Evolutionary conservation across 768 basidiomycete genomes (phyloP).

Genomic region (Leccinum obscurum): DNA sequence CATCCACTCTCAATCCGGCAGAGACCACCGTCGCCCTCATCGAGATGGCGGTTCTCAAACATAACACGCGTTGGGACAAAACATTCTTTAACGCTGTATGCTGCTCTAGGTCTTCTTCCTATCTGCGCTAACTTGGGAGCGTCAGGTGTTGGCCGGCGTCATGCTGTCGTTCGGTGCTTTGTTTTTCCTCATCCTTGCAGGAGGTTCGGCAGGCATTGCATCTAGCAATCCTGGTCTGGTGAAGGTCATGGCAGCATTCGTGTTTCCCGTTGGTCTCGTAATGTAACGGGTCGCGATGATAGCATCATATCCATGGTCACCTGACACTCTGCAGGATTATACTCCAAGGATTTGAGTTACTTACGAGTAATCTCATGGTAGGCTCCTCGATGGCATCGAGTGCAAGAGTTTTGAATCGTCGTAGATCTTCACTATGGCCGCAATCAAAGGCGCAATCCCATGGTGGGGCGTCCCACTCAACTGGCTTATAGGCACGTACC

Average conservation of each 20-base stretch:
- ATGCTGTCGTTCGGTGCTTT: conserved; percentile 79
- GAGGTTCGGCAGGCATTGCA: conserved; percentile 54
- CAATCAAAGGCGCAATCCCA: conserved; percentile 58
- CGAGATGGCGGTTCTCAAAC: conserved; percentile 58
- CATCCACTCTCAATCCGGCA: conserved; percentile 56
- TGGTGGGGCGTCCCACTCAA: conserved; percentile 71
- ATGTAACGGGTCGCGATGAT: conserved; percentile 46
- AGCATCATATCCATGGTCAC: not conserved
- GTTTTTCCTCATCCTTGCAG: conserved; percentile 57
- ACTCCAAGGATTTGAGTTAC: conserved; percentile 65
- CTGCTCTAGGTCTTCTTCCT: conserved; percentile 2
- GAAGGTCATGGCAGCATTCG: conserved; percentile 63
- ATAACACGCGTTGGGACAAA: conserved; percentile 58
- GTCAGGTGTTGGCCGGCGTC: conserved; percentile 65
- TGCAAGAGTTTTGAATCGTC: not conserved
- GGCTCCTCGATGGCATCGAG: not conserved
- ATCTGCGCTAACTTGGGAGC: not conserved
- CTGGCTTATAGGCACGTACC: conserved; percentile 61
- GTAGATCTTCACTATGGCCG: conserved; percentile 73
- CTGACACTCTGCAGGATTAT: conserved; percentile 53
- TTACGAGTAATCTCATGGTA: conserved; percentile 81
- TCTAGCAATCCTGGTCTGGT: conserved; percentile 63
- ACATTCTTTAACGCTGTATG: conserved; percentile 71
- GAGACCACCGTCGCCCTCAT: conserved; percentile 60
- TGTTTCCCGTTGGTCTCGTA: conserved; percentile 76